Conservation (phyloP, 73 alveolate species). For the Tetrahymena borealis region DNA sequence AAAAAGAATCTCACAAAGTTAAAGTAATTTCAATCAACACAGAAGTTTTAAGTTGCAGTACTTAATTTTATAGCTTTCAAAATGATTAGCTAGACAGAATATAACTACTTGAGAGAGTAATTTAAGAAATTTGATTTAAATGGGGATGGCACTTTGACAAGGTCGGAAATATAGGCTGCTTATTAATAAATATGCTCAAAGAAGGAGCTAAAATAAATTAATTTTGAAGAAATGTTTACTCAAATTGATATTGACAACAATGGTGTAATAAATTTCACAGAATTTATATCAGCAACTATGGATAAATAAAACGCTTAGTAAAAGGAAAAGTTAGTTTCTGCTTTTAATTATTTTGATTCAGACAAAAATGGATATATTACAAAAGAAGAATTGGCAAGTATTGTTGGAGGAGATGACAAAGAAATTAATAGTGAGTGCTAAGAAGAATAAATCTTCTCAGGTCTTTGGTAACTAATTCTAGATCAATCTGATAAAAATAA, state of each 20-base stretch:
- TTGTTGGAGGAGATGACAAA: neutral
- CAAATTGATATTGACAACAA: constrained; percentile 54
- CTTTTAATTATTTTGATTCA: neutral
- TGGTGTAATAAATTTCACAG: constrained; percentile 59
- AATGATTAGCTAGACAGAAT: constrained; percentile 10
- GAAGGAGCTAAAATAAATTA: neutral
- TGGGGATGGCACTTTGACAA: constrained; percentile 51
- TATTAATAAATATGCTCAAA: neutral
- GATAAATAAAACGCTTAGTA: constrained; percentile 9
- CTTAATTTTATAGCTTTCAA: constrained; percentile 17
- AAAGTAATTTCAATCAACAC: constrained; percentile 3
- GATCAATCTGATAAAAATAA: neutral
- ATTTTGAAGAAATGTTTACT: constrained; percentile 43
- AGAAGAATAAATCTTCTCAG: neutral
- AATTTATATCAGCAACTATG: constrained; percentile 54
- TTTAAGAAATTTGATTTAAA: constrained; percentile 37
- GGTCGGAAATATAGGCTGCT: constrained; percentile 15
- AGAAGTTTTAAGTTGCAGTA: constrained; percentile 19
- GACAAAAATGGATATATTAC: neutral
- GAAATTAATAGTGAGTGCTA: neutral
- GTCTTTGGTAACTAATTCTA: neutral
- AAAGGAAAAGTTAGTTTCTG: neutral
- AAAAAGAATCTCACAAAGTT: constrained; percentile 2
- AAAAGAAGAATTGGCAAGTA: neutral
- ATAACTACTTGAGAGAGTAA: constrained; percentile 9